Evolutionary conservation across 331 rosid species (phyloP).

Genomic region (Prunus yedoensis): DNA sequence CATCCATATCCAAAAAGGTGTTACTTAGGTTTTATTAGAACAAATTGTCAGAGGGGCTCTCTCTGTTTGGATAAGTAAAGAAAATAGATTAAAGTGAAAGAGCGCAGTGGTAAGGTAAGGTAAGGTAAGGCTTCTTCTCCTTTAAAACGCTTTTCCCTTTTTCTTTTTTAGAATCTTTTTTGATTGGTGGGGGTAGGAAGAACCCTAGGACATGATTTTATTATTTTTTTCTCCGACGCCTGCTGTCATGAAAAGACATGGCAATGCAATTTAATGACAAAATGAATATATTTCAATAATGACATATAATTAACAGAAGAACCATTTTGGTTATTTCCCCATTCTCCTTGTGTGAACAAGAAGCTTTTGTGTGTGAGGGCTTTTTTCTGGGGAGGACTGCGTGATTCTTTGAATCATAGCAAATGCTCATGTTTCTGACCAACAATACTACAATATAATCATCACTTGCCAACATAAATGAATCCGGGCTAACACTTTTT

Average conservation of each 20-base stretch:
- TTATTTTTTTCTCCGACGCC: slow-evolving; percentile 1
- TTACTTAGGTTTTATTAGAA: slow-evolving; percentile 29
- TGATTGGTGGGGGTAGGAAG: slow-evolving; percentile 33
- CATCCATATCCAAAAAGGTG: slow-evolving; percentile 32
- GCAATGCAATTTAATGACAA: slow-evolving; percentile 9
- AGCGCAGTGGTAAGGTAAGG: not conserved
- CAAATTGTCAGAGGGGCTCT: slow-evolving; percentile 16
- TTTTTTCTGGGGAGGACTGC: not conserved
- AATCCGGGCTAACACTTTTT: too few relatives aligned
- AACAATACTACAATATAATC: slow-evolving; percentile 2
- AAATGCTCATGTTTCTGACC: not conserved
- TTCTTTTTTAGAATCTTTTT: slow-evolving; percentile 30
- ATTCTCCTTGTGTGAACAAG: not conserved
- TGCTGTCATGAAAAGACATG: slow-evolving; percentile 12
- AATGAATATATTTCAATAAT: not conserved
- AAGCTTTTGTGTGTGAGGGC: not conserved
- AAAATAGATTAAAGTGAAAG: slow-evolving; percentile 22
- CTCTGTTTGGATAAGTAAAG: slow-evolving; percentile 24
- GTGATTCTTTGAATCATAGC: not conserved
- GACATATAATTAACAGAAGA: not conserved
- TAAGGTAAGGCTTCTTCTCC: slow-evolving; percentile 7
- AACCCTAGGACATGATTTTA: slow-evolving; percentile 33
- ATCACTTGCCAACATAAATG: not conserved
- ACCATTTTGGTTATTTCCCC: not conserved
- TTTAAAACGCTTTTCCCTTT: slow-evolving; percentile 2